Evolutionary conservation across 306 rosid genomes (phyloP), one percentile per base, ranked within the genome.

Genomic region (Malus orientalis): DNA sequence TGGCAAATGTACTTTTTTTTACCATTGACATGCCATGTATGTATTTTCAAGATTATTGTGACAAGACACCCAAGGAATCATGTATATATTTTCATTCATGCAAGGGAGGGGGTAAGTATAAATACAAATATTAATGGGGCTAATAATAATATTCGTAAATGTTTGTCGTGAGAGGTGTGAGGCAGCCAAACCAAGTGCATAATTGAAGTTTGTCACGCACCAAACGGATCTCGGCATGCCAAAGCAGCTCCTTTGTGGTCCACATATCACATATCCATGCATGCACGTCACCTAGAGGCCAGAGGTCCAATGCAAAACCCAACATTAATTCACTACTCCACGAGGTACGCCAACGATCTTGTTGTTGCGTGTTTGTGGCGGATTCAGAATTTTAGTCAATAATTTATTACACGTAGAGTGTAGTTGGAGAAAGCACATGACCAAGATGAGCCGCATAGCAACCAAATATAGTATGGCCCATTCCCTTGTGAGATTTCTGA

Each of bases 131-230:
- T 61, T 62, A 11, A 61, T 59, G 60, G 78, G 70, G n/a, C 49
- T 53, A 58, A 15, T 49, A 49, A 49, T 49, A 49, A 4, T 49
- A 12, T 74, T 42, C 58, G 44, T 74, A 60, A 60, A 61, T 61
- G 78, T 61, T 27, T 58, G 85, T 73, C 79, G 79, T 73, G 85
- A 68, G 71, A 51, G 59, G 61, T 73, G 79, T 77, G 85, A 81
- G 23, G 13, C 62, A 80, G 72, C 60, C 79, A 74, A 68, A 70
- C 0, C 0, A 12, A 3, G 60, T 60, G 78, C 47, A 74, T 74
- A 27, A 73, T 51, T 53, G 66, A 71, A 76, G 74, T 76, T 71
- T 81, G 81, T 81, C 84, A 81, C 84, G 81, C 57, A 57, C 71
- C 78, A 77, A 69, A 75, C 75, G 23, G 23, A 73, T 73, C 58